Percentiles rank a stretch among this genome's conserved stretches.
Conservation (phyloP, 1,284 basidiomycete genomes). For the Pyrrhoderma noxium region DNA sequence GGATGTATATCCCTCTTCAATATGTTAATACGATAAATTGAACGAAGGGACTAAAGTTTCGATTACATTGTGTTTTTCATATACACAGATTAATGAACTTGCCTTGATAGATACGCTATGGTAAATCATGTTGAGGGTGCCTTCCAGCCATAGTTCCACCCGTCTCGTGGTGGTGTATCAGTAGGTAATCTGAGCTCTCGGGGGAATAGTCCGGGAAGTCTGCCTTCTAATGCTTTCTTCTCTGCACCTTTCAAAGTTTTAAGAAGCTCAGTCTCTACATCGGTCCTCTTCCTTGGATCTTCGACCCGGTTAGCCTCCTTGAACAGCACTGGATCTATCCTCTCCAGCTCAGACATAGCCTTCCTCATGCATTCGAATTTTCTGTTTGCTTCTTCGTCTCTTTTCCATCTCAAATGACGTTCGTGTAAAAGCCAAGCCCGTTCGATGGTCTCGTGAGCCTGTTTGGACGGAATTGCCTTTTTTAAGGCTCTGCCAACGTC, state of each 20-base stretch:
- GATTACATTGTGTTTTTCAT: too few relatives aligned
- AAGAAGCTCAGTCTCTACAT: conserved; percentile 47
- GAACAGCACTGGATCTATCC: conserved; percentile 60
- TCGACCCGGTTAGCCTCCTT: conserved; percentile 69
- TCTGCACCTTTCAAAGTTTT: conserved; percentile 62
- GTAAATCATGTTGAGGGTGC: neutral
- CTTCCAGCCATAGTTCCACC: conserved; percentile 78
- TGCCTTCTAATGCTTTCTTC: conserved; percentile 64
- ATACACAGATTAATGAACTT: too few relatives aligned
- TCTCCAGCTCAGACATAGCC: conserved; percentile 76
- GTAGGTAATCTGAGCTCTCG: conserved; percentile 71
- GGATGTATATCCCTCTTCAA: too few relatives aligned
- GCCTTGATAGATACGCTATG: too few relatives aligned
- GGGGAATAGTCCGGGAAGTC: conserved; percentile 79
- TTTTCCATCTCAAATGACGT: conserved; percentile 63
- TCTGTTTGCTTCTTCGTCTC: conserved; percentile 56
- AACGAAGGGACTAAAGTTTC: too few relatives aligned
- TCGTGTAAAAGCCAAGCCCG: conserved; percentile 85
- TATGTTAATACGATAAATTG: too few relatives aligned
- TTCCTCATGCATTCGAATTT: conserved; percentile 72
- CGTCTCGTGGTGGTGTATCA: conserved; percentile 67
- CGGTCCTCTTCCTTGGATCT: conserved; percentile 60
- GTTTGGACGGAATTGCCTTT: conserved; percentile 70
- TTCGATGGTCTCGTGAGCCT: conserved; percentile 91
- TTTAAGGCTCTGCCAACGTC: conserved; percentile 65